Percentiles rank a stretch among this genome's conserved stretches.
Evolutionary conservation across 1,284 basidiomycete genomes (phyloP).

Genomic region (Puccinia polysora): DNA sequence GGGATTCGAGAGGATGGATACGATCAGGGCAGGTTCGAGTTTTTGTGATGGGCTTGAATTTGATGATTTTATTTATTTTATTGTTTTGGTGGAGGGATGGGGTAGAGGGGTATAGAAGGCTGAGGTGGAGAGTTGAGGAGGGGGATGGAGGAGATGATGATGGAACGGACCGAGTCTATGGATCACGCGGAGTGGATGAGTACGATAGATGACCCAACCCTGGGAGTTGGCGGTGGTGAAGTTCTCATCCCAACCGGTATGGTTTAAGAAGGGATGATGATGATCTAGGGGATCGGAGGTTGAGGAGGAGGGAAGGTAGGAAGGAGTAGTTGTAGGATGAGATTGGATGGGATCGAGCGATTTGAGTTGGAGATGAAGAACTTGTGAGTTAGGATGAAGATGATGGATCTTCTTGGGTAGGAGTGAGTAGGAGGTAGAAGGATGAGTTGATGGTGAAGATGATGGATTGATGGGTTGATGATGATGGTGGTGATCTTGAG

Average conservation of each 20-base stretch:
- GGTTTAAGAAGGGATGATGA: neutral
- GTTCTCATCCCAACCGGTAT: slow-evolving; percentile 58
- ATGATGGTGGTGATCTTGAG: neutral
- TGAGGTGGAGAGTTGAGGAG: neutral
- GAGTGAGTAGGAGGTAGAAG: neutral
- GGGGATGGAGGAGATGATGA: neutral
- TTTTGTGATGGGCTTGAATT: too few species aligned
- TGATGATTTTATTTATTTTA: too few species aligned
- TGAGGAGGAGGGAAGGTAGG: neutral
- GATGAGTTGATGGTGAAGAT: neutral
- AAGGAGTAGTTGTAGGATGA: neutral
- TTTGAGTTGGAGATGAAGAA: neutral
- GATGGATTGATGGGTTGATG: neutral
- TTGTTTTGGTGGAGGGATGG: too few species aligned
- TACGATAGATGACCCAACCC: slow-evolving; percentile 80
- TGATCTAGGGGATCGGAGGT: neutral
- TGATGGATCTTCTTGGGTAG: too few species aligned
- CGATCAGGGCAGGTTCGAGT: too few species aligned
- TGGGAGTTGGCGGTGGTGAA: slow-evolving; percentile 76
- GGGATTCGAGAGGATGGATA: too few species aligned
- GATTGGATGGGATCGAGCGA: too few species aligned
- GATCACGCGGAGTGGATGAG: slow-evolving; percentile 70
- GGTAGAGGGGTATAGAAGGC: too few species aligned
- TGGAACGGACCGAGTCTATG: slow-evolving; percentile 66
- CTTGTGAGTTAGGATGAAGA: neutral